A percentile compares a stretch with the other conserved stretches of the same genome.
These are phyloP conservation scores for Citrus australasica DNA, from an alignment of 345 rosid species.

Conservation along the genomic window DNA sequence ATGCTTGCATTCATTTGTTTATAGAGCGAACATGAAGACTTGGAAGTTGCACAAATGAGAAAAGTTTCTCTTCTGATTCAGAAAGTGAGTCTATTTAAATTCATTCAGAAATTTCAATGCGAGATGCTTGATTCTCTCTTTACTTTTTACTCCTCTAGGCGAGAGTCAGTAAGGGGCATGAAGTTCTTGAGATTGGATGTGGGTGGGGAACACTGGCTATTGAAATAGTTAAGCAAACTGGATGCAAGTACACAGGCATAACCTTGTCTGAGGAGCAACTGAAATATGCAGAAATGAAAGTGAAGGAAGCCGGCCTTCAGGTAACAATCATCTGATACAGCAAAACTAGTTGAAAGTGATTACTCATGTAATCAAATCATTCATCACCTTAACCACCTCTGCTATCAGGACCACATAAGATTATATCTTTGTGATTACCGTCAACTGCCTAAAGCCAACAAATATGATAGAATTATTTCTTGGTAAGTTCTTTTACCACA, in stretches of 20 bases:
- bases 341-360: neutral
- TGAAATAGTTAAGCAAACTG: slow-evolving; percentile 79
- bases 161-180: slow-evolving; percentile 53
- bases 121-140: neutral
- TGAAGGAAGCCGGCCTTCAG: slow-evolving; percentile 87
- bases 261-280: slow-evolving; percentile 78
- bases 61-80: slow-evolving; percentile 69
- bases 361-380: neutral
- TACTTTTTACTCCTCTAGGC: slow-evolving; percentile 35
- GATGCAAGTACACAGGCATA: slow-evolving; percentile 85
- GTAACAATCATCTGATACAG: slow-evolving; percentile 21
- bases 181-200: slow-evolving; percentile 83
- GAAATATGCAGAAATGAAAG: slow-evolving; percentile 66
- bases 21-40: slow-evolving; percentile 65
- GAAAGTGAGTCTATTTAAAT: slow-evolving; percentile 42
- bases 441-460: slow-evolving; percentile 46
- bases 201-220: slow-evolving; percentile 98
- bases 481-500: slow-evolving; percentile 45
- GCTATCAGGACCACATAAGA: slow-evolving; percentile 51
- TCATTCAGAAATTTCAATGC: neutral
- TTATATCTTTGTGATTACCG: slow-evolving; percentile 81
- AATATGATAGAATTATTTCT: slow-evolving; percentile 81
- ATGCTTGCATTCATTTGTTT: neutral
- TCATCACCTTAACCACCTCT: neutral
- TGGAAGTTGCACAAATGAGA: slow-evolving; percentile 71